Evolutionary conservation across 805 yeast species (phyloP), one percentile per base, ranked within the genome.

Genomic region (Saccharomycopsis fermentans): DNA sequence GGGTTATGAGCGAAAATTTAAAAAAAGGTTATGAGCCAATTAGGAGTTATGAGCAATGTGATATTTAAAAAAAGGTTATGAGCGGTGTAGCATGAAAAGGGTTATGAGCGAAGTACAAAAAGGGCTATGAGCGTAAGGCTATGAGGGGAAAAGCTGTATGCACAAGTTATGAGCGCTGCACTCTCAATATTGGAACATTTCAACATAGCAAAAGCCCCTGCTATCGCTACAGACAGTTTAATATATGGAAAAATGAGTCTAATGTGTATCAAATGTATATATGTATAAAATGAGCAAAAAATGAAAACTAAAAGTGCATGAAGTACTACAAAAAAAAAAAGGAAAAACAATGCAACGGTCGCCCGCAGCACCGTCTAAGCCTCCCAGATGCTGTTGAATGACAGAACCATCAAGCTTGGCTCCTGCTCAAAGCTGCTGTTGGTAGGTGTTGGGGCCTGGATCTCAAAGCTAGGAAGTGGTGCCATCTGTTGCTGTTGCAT

Each of bases 401-500:
- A 29, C 26, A 29, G 50, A 19, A 43, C 50, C 50, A 43, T 12
- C n/a, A 43, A 43, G 12, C 50, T 43, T 24, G 50, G 29, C 50
- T 43, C 50, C 26, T 43, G 29, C 12, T 43, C 50, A 16, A 43
- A 43, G 12, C 4, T 21, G 16, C 29, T 21, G 37, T 51, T 51
- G 16, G 54, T 34, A 51, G 37, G 54, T 14, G 54, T 32, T 26
- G 39, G 47, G 21, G 55, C 43, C 36, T 52, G 55, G 55, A 34
- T 34, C 26, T 52, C 43, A 24, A 34, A 37, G 29, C 39, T 37
- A 52, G 40, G 40, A n/a, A 51, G 54, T 14, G 37, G 27, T 3
- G 21, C 12, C 35, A 39, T 27, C 24, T 43, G 57, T 39, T 47
- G 57, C 48, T 55, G 58, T 40, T 29, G 56, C 56, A 32, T 4